phyloP scores from a whole-genome alignment of 2,329 filamentous ascomycete species.

The Talaromyces sp. region DNA sequence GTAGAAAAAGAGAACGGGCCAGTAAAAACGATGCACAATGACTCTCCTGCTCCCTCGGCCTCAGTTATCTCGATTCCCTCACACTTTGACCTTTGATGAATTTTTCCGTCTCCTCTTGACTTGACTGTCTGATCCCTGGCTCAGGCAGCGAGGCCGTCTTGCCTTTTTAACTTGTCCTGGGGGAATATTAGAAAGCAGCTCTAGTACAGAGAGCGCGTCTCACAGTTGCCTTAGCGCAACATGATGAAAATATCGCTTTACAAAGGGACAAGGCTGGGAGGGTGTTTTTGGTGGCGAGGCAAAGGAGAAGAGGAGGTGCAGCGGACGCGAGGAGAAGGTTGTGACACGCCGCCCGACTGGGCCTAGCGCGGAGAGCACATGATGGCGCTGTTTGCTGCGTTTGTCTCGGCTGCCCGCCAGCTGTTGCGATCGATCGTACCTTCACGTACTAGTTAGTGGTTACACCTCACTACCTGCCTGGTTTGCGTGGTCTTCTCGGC shows the following conservation, averaged over 20 bases:
- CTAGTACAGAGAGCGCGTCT: constrained; percentile 34
- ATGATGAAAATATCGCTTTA: constrained; percentile 36
- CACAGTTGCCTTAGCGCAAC: constrained; percentile 25
- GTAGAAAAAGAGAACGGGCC: neutral
- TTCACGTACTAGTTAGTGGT: too few species aligned
- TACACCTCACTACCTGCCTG: too few species aligned
- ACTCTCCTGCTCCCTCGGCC: neutral
- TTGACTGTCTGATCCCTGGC: neutral
- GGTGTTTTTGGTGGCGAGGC: constrained; percentile 12
- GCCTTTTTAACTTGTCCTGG: constrained; percentile 18
- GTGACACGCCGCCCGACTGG: constrained; percentile 13
- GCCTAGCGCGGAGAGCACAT: constrained; percentile 7
- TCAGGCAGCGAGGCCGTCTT: constrained; percentile 16
- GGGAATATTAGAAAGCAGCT: constrained; percentile 22
- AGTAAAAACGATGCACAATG: neutral
- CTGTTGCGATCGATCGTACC: neutral
- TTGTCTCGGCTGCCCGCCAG: constrained; percentile 16
- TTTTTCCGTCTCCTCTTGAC: neutral
- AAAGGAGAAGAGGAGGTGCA: constrained; percentile 8
- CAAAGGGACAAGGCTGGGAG: constrained; percentile 22
- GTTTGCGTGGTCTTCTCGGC: too few species aligned
- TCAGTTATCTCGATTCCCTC: neutral
- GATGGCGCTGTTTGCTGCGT: constrained; percentile 20
- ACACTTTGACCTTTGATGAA: neutral
- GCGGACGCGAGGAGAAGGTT: constrained; percentile 7